A percentile compares a stretch with the other conserved stretches of the same genome.
Conservation (phyloP, 1,139 yeast species). For the Taphrina deformans region DNA sequence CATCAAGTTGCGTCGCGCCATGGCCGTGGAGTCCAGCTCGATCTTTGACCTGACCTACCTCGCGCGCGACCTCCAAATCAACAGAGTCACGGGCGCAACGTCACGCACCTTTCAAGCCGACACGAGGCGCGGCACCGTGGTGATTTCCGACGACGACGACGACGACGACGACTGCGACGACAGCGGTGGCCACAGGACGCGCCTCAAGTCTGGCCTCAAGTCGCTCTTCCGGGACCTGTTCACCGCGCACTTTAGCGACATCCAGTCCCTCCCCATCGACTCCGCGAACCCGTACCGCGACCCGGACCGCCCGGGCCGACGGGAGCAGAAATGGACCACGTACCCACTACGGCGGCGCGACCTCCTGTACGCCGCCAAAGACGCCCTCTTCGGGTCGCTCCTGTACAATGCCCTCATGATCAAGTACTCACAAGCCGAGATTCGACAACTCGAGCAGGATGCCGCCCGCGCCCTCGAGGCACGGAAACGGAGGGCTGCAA, state of each 20-base stretch:
- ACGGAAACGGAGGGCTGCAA: not conserved
- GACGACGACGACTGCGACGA: not conserved
- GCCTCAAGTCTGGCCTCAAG: not conserved
- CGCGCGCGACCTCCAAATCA: slow-evolving; percentile 5
- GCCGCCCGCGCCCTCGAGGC: not conserved
- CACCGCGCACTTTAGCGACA: not conserved
- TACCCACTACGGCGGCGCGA: not conserved
- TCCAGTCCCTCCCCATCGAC: not conserved
- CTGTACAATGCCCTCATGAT: not conserved
- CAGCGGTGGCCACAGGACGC: not conserved
- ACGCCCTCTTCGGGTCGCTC: slow-evolving; percentile 7
- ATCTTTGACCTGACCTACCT: slow-evolving; percentile 11
- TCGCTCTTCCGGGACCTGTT: slow-evolving; percentile 3
- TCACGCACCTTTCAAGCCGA: not conserved
- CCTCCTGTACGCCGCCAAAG: slow-evolving; percentile 16
- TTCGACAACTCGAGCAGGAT: not conserved
- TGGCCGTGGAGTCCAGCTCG: not conserved
- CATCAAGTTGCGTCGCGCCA: not conserved
- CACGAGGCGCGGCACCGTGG: not conserved
- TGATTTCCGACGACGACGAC: not conserved
- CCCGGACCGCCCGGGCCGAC: not conserved
- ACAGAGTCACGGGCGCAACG: not conserved
- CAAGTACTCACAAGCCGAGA: not conserved
- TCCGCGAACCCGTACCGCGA: not conserved
- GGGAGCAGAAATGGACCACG: not conserved